Evolutionary conservation across 1,284 basidiomycete genomes (phyloP).

Genomic region (Neonothopanus nambi): DNA sequence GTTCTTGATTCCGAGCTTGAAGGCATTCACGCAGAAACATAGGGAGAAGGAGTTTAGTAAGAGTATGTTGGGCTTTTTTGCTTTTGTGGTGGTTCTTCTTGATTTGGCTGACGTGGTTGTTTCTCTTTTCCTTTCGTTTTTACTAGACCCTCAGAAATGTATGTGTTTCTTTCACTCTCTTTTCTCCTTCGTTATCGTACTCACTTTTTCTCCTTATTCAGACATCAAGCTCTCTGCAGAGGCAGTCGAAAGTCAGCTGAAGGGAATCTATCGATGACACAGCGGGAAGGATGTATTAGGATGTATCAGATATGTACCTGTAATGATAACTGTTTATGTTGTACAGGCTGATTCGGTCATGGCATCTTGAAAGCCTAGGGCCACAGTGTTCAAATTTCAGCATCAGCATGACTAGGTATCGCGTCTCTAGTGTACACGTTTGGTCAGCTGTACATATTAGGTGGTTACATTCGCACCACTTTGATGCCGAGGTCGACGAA

Average conservation of each 20-base stretch:
- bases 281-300: no score
- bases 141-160: slow-evolving; percentile 79
- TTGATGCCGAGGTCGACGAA: no score
- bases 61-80: slow-evolving; percentile 49
- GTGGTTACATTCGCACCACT: no score
- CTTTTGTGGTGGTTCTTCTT: slow-evolving; percentile 4
- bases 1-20: slow-evolving; percentile 71
- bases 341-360: no score
- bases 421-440: no score
- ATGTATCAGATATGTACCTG: no score
- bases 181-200: not conserved
- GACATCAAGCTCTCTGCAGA: slow-evolving; percentile 80
- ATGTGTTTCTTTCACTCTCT: slow-evolving; percentile 28
- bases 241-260: slow-evolving; percentile 70
- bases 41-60: slow-evolving; percentile 81
- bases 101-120: not conserved
- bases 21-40: slow-evolving; percentile 72
- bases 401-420: no score
- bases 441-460: no score
- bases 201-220: slow-evolving; percentile 28
- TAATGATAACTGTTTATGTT: no score
- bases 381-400: no score
- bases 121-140: not conserved
- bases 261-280: slow-evolving; percentile 49
- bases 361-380: no score